Conservation (phyloP, 2,329 filamentous ascomycete species). For the Zymoseptoria ardabiliae region DNA sequence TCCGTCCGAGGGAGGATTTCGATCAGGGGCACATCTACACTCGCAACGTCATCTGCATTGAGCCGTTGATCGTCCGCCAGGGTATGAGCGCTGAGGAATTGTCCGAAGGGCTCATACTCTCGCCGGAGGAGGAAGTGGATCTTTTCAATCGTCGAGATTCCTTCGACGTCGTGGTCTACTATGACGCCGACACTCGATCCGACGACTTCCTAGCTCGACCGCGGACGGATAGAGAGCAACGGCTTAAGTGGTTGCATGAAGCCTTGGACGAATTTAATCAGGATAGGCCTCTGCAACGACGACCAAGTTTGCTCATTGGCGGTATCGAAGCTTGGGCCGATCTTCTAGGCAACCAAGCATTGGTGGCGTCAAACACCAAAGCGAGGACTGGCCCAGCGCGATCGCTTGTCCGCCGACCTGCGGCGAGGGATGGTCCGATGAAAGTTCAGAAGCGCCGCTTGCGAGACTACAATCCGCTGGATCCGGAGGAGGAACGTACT, state of each 20-base stretch:
- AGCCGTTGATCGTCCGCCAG: constrained; percentile 67
- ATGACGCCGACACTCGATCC: constrained; percentile 64
- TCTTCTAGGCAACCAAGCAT: constrained; percentile 63
- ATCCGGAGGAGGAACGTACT: constrained; percentile 69
- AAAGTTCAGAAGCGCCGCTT: constrained; percentile 50
- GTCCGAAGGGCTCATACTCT: constrained; percentile 62
- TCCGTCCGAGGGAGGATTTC: constrained; percentile 71
- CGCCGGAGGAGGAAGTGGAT: constrained; percentile 64
- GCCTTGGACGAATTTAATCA: constrained; percentile 80
- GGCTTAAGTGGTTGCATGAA: constrained; percentile 66
- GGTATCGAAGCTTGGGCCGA: constrained; percentile 83
- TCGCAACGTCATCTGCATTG: constrained; percentile 78
- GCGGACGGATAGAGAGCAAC: constrained; percentile 34
- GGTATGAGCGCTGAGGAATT: constrained; percentile 59
- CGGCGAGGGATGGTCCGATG: constrained; percentile 39
- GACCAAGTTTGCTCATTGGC: constrained; percentile 71
- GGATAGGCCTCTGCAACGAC: constrained; percentile 62
- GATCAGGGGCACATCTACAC: constrained; percentile 85
- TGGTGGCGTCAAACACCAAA: constrained; percentile 51
- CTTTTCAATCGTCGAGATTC: constrained; percentile 66
- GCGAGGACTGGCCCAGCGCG: constrained; percentile 42
- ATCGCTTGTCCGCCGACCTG: constrained; percentile 46
- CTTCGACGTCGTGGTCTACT: constrained; percentile 84
- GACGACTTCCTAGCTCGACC: constrained; percentile 49
- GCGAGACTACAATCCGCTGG: constrained; percentile 62